Percentiles rank a stretch among this genome's conserved stretches.
These are phyloP conservation scores for Strigomonas galati DNA, from an alignment of 208 protist species.

Conservation along the genomic window DNA sequence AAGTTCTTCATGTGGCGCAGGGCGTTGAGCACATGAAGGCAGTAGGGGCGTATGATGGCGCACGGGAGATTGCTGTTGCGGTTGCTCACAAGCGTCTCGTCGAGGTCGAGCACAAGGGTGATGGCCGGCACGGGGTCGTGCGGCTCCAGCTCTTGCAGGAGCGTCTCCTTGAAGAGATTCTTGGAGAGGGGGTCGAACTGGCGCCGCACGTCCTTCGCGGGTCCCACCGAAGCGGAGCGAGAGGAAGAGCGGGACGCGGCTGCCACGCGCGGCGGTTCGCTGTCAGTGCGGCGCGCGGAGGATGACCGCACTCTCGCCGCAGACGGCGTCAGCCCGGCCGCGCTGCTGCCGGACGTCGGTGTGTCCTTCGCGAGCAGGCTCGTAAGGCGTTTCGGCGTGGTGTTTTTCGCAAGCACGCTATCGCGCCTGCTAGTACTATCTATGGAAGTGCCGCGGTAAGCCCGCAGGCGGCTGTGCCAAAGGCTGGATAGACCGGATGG, in stretches of 20 bases:
- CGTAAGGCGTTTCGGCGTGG: background rate
- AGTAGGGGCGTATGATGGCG: slow-evolving; percentile 84
- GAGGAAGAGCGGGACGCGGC: background rate
- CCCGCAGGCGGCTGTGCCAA: slow-evolving; percentile 15
- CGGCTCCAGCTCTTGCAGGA: slow-evolving; percentile 52
- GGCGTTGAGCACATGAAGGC: slow-evolving; percentile 81
- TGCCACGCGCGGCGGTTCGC: slow-evolving; percentile 2
- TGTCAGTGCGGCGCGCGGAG: slow-evolving; percentile 23
- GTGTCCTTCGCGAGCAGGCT: background rate
- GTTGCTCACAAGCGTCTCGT: slow-evolving; percentile 92
- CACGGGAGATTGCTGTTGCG: slow-evolving; percentile 41
- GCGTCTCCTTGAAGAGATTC: slow-evolving; percentile 53
- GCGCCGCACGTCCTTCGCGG: slow-evolving; percentile 4
- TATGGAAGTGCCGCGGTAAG: slow-evolving; percentile 13
- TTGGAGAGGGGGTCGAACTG: slow-evolving; percentile 25
- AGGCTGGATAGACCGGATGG: slow-evolving; percentile 3
- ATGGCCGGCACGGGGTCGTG: slow-evolving; percentile 54
- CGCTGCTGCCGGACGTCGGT: slow-evolving; percentile 14
- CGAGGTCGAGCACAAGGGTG: slow-evolving; percentile 90
- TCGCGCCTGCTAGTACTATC: background rate
- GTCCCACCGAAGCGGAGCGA: slow-evolving; percentile 12
- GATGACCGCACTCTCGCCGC: background rate
- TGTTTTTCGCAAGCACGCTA: background rate
- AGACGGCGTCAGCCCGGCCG: slow-evolving; percentile 7
- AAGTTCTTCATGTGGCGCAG: slow-evolving; percentile 79